Evolutionary conservation across 306 rosid genomes (phyloP), one percentile per base, ranked within the genome.

Genomic region (Potentilla sterilis): DNA sequence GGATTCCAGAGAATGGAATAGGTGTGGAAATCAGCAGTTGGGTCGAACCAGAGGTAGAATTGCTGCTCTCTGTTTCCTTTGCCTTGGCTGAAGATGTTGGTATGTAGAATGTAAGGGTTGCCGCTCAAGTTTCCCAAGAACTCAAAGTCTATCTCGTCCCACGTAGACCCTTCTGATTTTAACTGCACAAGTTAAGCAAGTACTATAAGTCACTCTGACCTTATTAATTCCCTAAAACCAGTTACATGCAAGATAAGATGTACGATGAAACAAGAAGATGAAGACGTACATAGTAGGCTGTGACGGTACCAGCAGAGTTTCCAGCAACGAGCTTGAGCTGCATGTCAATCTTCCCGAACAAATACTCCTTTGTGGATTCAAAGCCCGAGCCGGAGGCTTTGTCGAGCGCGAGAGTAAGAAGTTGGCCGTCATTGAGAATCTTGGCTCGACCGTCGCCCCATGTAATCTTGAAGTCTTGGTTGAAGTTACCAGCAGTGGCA

Each of bases 71-170:
- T 80, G 59, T 89, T 80, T 0, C 97, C 93, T 62, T 86, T 87
- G 6, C 97, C 97, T 64, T 87, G 86, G 1, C 85, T 87, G 57
- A 81, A 91, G 43, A 91, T 89, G 54, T 91, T 91, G 24, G 97
- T 91, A 76, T 89, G 97, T 40, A 89, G 83, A 34, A 87, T 91
- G 76, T 87, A 89, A 1, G 97, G 97, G 21, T 91, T 90, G 2
- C 92, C 93, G n/a, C 87, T 91, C 38, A 91, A 19, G 70, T 91
- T 91, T 2, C 96, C 93, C 79, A 92, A 82, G 69, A 92, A 92
- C 70, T 92, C 96, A 47, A 85, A 88, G 63, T 92, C 97, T 52
- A 92, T 88, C 54, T 92, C 97, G 15, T 92, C 96, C 97, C 91
- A 92, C 0, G 66, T 0, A 58, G 97, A 71, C 6, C 93, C 91